A percentile compares a stretch with the other conserved stretches of the same genome.
Evolutionary conservation across 2,329 filamentous ascomycete species (phyloP).

Genomic region (Aspergillus viridinutans): DNA sequence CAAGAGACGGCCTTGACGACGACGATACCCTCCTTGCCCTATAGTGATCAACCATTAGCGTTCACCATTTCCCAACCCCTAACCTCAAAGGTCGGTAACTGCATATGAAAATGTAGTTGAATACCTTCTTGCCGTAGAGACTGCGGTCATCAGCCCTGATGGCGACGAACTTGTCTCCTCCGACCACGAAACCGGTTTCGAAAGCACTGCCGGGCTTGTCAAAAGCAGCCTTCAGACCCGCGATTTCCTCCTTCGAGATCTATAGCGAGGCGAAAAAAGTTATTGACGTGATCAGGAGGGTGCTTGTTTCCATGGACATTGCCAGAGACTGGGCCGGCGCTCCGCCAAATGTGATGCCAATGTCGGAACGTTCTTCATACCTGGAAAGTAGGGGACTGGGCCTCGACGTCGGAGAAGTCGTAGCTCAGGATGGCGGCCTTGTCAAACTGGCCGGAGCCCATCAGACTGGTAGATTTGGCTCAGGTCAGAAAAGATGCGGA

Average conservation of each 20-base stretch:
- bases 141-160: conserved; percentile 71
- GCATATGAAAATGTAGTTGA: conserved; percentile 19
- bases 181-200: conserved; percentile 69
- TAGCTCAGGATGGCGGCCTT: conserved; percentile 79
- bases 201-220: conserved; percentile 47
- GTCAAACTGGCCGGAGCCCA: conserved; percentile 74
- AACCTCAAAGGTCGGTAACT: neutral
- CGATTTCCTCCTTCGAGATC: conserved; percentile 53
- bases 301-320: neutral
- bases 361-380: conserved; percentile 49
- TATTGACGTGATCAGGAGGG: neutral
- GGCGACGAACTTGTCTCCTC: conserved; percentile 72
- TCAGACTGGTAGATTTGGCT: conserved; percentile 57
- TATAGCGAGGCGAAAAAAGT: conserved; percentile 21
- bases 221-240: conserved; percentile 49
- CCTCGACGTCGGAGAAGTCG: conserved; percentile 79
- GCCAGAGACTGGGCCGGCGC: neutral
- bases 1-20: conserved; percentile 85
- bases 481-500: conserved; percentile 9
- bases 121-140: conserved; percentile 82
- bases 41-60: conserved; percentile 9
- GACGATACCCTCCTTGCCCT: conserved; percentile 77
- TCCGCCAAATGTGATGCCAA: conserved; percentile 4
- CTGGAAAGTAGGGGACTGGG: conserved; percentile 63
- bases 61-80: neutral